Conservation (phyloP, 2,329 filamentous ascomycete genomes). For the Cercospora zeina region DNA sequence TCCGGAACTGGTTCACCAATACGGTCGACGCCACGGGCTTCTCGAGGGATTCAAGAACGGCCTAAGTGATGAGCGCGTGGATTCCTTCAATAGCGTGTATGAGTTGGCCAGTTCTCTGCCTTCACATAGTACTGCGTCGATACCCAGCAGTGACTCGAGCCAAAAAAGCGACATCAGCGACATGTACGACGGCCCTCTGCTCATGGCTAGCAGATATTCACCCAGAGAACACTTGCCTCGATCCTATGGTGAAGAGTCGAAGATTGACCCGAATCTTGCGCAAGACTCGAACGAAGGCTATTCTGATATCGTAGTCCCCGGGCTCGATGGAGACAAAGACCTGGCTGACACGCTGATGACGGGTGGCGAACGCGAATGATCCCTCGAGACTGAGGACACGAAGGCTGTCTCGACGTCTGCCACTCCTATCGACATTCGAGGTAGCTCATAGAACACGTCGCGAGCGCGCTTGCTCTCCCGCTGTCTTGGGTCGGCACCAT, state of each 20-base stretch:
- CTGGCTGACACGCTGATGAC: neutral
- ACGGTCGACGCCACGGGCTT: conserved; percentile 14
- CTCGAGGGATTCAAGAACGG: neutral
- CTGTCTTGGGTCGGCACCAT: too few species aligned
- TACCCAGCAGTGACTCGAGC: neutral
- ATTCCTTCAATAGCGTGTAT: conserved; percentile 14
- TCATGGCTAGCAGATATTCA: neutral
- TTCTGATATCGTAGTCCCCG: neutral
- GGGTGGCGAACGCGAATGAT: neutral
- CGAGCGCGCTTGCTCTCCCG: neutral
- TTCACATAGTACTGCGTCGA: conserved; percentile 5
- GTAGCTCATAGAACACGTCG: neutral
- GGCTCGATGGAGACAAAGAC: neutral
- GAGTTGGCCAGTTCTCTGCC: conserved; percentile 10
- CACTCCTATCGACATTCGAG: conserved; percentile 7
- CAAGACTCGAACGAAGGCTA: neutral
- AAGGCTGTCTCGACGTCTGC: neutral
- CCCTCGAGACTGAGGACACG: neutral
- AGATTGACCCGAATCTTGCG: neutral
- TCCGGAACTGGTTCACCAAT: conserved; percentile 43
- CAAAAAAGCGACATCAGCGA: neutral
- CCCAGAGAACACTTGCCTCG: neutral
- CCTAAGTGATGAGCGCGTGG: conserved; percentile 1
- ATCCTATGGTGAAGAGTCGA: neutral
- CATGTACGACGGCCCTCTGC: neutral